Conservation (phyloP, 768 basidiomycete genomes). For the Kwoniella dejecticola region DNA sequence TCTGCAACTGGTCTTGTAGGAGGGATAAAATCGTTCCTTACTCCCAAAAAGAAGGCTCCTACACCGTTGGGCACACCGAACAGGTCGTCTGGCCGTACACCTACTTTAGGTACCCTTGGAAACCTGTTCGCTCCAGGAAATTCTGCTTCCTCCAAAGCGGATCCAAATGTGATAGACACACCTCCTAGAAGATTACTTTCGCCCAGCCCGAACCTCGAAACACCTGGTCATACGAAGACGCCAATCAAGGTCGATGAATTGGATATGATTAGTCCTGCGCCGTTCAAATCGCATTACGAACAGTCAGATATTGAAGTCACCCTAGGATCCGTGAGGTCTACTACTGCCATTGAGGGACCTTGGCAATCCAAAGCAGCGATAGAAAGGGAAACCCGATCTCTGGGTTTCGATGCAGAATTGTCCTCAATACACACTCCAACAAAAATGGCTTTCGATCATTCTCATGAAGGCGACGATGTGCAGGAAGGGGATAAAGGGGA, state of each 20-base stretch:
- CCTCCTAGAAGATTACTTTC: conserved; percentile 4
- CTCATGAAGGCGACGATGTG: background rate
- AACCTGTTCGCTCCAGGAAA: conserved; percentile 2
- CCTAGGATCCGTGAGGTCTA: conserved; percentile 66
- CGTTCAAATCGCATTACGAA: conserved; percentile 82
- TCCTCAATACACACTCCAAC: conserved; percentile 14
- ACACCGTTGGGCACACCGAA: conserved; percentile 9
- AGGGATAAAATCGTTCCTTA: conserved; percentile 61
- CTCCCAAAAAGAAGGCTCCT: conserved; percentile 67
- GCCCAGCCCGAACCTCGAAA: background rate
- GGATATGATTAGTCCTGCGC: conserved; percentile 54
- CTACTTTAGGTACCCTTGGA: conserved; percentile 1
- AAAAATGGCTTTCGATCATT: background rate
- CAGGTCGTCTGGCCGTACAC: background rate
- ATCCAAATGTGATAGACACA: background rate
- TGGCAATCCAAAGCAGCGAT: conserved; percentile 58
- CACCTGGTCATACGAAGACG: conserved; percentile 2
- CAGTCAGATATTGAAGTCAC: conserved; percentile 64
- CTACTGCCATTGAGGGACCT: conserved; percentile 62
- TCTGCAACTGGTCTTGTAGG: conserved; percentile 14
- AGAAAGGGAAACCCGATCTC: background rate
- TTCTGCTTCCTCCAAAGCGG: background rate
- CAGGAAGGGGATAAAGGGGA: conserved; percentile 14
- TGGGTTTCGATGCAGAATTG: background rate
- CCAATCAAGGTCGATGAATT: conserved; percentile 4